phyloP scores from a whole-genome alignment of 2,329 filamentous ascomycete genomes.

The Davidsoniella eucalypti region DNA sequence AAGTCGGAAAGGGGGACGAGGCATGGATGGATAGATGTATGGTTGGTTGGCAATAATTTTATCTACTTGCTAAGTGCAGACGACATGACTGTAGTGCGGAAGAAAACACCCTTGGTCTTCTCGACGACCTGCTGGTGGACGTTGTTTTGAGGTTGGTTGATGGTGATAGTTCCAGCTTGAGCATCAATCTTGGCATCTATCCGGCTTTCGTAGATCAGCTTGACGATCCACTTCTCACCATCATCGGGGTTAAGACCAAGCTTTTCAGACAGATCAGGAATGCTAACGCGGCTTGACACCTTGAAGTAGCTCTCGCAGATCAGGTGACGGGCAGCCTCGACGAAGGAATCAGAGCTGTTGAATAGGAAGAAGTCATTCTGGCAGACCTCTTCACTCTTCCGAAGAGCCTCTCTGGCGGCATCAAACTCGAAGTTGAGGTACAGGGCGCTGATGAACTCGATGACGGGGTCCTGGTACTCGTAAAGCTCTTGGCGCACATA shows the following conservation, averaged over 20 bases:
- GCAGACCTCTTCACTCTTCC: slow-evolving; percentile 77
- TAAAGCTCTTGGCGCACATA: slow-evolving; percentile 95
- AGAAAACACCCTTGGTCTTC: slow-evolving; percentile 96
- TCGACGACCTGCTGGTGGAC: slow-evolving; percentile 99
- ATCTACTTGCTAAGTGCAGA: slow-evolving; percentile 40
- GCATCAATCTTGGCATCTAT: slow-evolving; percentile 99
- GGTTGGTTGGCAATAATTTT: not conserved
- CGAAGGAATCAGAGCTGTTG: slow-evolving; percentile 69
- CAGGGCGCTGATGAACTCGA: slow-evolving; percentile 87
- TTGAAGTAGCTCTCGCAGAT: slow-evolving; percentile 99
- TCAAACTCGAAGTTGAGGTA: slow-evolving; percentile 83
- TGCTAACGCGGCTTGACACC: slow-evolving; percentile 97
- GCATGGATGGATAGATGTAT: not conserved
- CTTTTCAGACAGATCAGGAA: slow-evolving; percentile 85
- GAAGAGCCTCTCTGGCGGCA: slow-evolving; percentile 78
- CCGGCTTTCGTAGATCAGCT: slow-evolving; percentile 91
- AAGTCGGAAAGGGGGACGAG: not conserved
- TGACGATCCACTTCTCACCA: slow-evolving; percentile 99
- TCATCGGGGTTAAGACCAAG: slow-evolving; percentile 85
- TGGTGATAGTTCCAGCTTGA: slow-evolving; percentile 93
- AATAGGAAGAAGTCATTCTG: slow-evolving; percentile 92
- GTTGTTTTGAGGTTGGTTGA: slow-evolving; percentile 98
- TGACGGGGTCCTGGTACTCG: slow-evolving; percentile 92
- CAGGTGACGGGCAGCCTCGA: slow-evolving; percentile 84
- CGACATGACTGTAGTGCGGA: slow-evolving; percentile 87